A percentile compares a stretch with the other conserved stretches of the same genome.
Conservation (phyloP, 805 yeast genomes). For the Hanseniaspora vineae region DNA sequence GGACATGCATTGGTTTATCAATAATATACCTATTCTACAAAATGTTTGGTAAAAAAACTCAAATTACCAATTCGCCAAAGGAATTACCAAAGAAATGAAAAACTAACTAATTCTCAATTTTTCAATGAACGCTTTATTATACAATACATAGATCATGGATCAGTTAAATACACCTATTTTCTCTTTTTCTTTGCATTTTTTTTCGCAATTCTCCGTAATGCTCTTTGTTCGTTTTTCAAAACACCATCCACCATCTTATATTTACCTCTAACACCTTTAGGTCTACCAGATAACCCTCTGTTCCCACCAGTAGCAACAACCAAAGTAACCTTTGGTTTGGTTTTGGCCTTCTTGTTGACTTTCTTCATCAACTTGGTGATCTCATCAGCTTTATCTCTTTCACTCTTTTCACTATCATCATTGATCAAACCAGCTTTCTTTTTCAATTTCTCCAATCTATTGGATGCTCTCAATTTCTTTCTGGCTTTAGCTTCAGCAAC, state of each 20-base stretch:
- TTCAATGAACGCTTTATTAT: not conserved
- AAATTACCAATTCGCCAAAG: too few species aligned
- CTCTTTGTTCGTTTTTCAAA: constrained; percentile 93
- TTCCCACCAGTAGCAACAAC: constrained; percentile 82
- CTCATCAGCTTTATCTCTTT: constrained; percentile 89
- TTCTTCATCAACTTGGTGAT: constrained; percentile 76
- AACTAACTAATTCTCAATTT: too few species aligned
- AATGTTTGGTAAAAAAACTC: constrained; percentile 7
- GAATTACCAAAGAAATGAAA: too few species aligned
- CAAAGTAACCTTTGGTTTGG: constrained; percentile 72
- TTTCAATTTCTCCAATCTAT: constrained; percentile 75
- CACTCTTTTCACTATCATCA: constrained; percentile 78
- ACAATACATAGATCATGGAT: not conserved
- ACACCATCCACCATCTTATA: constrained; percentile 99
- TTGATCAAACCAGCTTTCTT: constrained; percentile 87
- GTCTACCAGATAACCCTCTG: constrained; percentile 85
- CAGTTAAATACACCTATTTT: not conserved
- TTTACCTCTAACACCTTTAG: constrained; percentile 92
- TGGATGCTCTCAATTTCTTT: constrained; percentile 84
- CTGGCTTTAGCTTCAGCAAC: constrained; percentile 97
- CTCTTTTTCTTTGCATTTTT: constrained; percentile 49
- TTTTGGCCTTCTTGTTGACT: constrained; percentile 55
- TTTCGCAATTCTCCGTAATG: constrained; percentile 79
- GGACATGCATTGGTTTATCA: constrained; percentile 24
- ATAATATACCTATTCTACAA: constrained; percentile 22